Evolutionary conservation across 164 flowering plant species (phyloP), one percentile per base, ranked within the genome.

Genomic region (Pachysandra terminalis): DNA sequence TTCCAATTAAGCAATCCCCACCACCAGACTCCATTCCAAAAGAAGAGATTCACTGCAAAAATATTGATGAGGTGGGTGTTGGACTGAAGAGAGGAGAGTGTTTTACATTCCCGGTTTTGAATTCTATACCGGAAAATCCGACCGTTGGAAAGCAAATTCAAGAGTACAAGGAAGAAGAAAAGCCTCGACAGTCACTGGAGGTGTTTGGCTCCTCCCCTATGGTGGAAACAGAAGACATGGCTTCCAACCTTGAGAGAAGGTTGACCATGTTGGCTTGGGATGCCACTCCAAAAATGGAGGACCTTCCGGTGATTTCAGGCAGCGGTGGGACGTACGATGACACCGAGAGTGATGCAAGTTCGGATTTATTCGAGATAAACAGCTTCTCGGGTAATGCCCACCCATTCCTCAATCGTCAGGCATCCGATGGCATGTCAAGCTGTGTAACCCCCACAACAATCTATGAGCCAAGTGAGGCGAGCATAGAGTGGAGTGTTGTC

Each of bases 381-480:
- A 84, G 86, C 74, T 60, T 90, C 19, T 72, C 89, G 1, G 74
- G 80, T 19, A 80, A 72, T 35, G 63, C 63, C 45, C 77, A 79
- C 70, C 83, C 84, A 22, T 83, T 74, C 63, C 77, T 82, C 19
- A 70, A 67, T 24, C 74, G 75, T 17, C 87, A 80, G 64, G 71
- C 65, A 48, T 78, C 85, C 0, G 84, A 79, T 28, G 78, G 72
- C 3, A 48, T 66, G 48, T 76, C 84, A 16, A 74, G 78, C 25
- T 73, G 79, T 56, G 69, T 67, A 0, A 77, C 83, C 8, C 86
- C 86, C 19, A 59, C 78, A 59, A 73, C 86, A 32, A 74, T 83
- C 54, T 90, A 90, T 73, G 86, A 87, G 14, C 97, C 97, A n/a
- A 91, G 96, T 21, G 97, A 92, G 64, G 94, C 89, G 21, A 91